Evolutionary conservation across 371 early-diverging fungal genomes (phyloP).

Genomic region (Lichtheimia ramosa): DNA sequence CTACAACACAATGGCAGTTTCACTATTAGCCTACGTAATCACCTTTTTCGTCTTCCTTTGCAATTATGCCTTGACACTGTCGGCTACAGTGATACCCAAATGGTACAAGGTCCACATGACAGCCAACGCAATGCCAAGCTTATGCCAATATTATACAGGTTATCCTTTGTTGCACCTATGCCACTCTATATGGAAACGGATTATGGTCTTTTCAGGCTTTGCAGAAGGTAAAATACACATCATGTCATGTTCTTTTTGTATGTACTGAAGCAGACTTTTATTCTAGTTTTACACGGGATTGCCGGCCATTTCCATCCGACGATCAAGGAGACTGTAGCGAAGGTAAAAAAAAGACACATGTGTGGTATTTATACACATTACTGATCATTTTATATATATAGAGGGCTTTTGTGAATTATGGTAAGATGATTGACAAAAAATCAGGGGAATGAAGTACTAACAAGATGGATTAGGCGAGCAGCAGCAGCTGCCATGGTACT

Average conservation of each 20-base stretch:
- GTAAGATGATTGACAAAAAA: constrained; percentile 12
- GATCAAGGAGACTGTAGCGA: constrained; percentile 47
- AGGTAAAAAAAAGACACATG: constrained; percentile 28
- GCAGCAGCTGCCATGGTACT: constrained; percentile 46
- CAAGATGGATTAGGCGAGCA: constrained; percentile 25
- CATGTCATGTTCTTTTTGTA: neutral
- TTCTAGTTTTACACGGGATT: constrained; percentile 36
- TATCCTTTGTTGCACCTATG: constrained; percentile 43
- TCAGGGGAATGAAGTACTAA: neutral
- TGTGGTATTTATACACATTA: neutral
- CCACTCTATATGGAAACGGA: constrained; percentile 51
- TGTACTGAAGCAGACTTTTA: too few relatives aligned
- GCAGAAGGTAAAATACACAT: constrained; percentile 31
- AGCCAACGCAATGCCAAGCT: neutral
- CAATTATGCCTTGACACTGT: constrained; percentile 38
- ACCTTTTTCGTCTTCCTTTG: constrained; percentile 41
- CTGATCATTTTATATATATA: constrained; percentile 1
- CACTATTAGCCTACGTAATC: constrained; percentile 45
- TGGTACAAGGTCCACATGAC: constrained; percentile 25
- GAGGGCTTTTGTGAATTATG: constrained; percentile 54
- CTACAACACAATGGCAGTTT: constrained; percentile 32
- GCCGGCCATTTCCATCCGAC: constrained; percentile 44
- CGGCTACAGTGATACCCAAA: constrained; percentile 38
- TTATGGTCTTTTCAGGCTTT: constrained; percentile 44
- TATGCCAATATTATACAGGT: constrained; percentile 16